Percentiles rank a stretch among this genome's conserved stretches.
Conservation (phyloP, 164 flowering plant genomes). For the Tetrastigma voinierianum region DNA sequence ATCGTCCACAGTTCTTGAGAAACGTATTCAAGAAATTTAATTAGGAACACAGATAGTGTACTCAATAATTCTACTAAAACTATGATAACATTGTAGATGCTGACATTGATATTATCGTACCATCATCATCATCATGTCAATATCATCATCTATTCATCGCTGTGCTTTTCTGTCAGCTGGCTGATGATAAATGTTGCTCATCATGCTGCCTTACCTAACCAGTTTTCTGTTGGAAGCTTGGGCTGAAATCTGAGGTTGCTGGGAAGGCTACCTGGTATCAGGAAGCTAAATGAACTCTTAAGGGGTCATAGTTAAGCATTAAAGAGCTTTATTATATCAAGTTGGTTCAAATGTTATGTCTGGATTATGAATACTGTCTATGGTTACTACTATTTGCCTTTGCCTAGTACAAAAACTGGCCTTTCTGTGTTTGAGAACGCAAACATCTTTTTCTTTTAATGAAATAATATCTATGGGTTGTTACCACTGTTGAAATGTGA, state of each 20-base stretch:
- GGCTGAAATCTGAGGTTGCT: too few relatives aligned
- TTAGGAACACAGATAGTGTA: constrained; percentile 13
- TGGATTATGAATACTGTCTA: constrained; percentile 2
- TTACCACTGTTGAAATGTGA: too few relatives aligned
- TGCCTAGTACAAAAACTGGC: too few relatives aligned
- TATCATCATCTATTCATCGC: neutral
- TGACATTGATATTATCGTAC: neutral
- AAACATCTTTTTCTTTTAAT: too few relatives aligned
- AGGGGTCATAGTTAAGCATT: neutral
- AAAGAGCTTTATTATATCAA: neutral
- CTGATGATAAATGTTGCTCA: neutral
- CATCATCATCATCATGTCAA: too few relatives aligned
- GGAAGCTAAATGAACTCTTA: neutral
- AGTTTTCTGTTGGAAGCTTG: constrained; percentile 5
- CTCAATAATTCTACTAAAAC: constrained; percentile 9
- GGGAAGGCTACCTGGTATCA: too few relatives aligned
- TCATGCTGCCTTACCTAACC: constrained; percentile 3
- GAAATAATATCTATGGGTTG: too few relatives aligned
- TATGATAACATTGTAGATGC: constrained; percentile 3
- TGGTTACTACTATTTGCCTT: too few relatives aligned
- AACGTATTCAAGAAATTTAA: constrained; percentile 10
- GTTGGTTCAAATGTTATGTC: neutral
- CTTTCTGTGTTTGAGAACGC: too few relatives aligned
- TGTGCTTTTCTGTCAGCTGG: constrained; percentile 3
- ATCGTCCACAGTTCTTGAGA: constrained; percentile 19